Evolutionary conservation across 2,329 filamentous ascomycete species (phyloP), one percentile per base, ranked within the genome.

Genomic region (Fusarium vanettenii): DNA sequence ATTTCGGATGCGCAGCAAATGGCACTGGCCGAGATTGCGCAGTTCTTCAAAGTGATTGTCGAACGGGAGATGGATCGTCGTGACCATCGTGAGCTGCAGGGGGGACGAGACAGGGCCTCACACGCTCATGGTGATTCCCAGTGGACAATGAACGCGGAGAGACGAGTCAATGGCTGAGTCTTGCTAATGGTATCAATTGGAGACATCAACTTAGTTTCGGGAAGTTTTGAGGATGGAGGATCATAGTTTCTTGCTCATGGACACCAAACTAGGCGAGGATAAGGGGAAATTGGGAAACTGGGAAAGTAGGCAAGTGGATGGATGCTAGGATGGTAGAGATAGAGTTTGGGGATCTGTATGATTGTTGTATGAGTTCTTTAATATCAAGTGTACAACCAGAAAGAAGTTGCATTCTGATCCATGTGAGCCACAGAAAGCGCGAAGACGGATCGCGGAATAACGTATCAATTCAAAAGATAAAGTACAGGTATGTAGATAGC

Each of bases 1-100:
- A 84, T 83, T 27, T 77, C 83, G 0, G 84, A 87, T 48, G 62
- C 79, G 7, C 82, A 86, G 63, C 87, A 89, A 74, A 76, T 85
- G 43, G 83, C 86, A 45, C 80, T 91, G 7, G 84, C 84, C 2
- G 86, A 90, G 77, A 84, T 89, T 60, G 83, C 86, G 2, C 84
- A 86, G 41, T 90, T 91, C 76, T 91, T 90, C 83, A 87, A 87
- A 75, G 82, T 85, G 16, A 85, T 87, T 60, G 78, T 90, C 1
- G 87, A 89, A 73, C 83, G 88, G 20, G 86, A 87, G 79, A 77
- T 79, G 31, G 77, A 80, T 22, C 70, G 76, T 22, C 77, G 77
- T 37, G 76, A 79, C 52, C 72, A 73, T 41, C 71, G 76, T 8
- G 75, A 74, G 61, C 66, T 70, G 13, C 78, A 80, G 18, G 72